Conservation (phyloP, 345 rosid species). For the Viola odorata region DNA sequence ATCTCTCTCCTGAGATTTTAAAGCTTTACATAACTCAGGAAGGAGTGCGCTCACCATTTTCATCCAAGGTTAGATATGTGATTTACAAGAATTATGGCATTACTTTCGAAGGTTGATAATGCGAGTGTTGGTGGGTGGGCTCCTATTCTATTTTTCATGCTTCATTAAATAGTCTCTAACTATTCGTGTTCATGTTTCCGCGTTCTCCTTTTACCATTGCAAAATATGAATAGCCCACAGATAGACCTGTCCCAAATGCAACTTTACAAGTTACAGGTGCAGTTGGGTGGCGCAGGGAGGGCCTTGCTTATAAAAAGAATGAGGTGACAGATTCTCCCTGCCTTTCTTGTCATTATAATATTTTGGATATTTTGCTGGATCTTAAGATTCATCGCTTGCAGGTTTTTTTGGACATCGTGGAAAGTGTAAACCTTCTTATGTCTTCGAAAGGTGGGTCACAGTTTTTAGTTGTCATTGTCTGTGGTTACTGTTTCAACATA, state of each 20-base stretch:
- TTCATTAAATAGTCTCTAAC: slow-evolving; percentile 2
- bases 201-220: background rate
- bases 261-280: slow-evolving; percentile 99
- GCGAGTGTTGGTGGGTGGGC: too few relatives aligned
- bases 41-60: slow-evolving; percentile 96
- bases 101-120: background rate
- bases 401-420: slow-evolving; percentile 98
- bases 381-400: slow-evolving; percentile 27
- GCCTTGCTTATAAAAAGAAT: slow-evolving; percentile 90
- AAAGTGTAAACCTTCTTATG: slow-evolving; percentile 97
- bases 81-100: background rate
- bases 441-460: slow-evolving; percentile 75
- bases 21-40: slow-evolving; percentile 97
- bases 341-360: slow-evolving; percentile 1
- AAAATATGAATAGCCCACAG: slow-evolving; percentile 48
- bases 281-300: slow-evolving; percentile 99
- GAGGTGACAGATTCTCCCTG: slow-evolving; percentile 48
- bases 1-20: slow-evolving; percentile 94
- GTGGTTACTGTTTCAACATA: background rate
- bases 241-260: slow-evolving; percentile 95
- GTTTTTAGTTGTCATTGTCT: background rate
- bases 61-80: slow-evolving; percentile 67
- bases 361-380: slow-evolving; percentile 8
- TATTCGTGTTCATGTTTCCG: background rate
- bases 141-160: too few relatives aligned